phyloP scores from a whole-genome alignment of 805 yeast species.

The Nakazawaea ishiwadae region DNA sequence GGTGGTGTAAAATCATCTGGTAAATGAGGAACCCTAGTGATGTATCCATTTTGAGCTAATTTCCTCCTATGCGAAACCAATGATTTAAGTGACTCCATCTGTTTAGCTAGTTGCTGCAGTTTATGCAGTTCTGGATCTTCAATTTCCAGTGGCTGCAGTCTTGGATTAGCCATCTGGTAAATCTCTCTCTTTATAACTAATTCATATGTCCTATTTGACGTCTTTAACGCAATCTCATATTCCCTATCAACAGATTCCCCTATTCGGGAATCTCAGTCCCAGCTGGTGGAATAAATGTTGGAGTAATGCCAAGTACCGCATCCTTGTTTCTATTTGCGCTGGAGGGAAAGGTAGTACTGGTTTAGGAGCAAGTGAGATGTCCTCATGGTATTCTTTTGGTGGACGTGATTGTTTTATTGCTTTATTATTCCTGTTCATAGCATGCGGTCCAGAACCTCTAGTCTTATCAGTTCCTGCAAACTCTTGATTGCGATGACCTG shows the following conservation, averaged over 20 bases:
- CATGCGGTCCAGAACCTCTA: too few relatives aligned
- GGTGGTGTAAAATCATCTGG: constrained; percentile 4
- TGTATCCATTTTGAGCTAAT: constrained; percentile 4
- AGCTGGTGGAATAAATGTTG: constrained; percentile 25
- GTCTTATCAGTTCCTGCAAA: too few relatives aligned
- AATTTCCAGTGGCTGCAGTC: neutral
- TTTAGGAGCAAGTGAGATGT: too few relatives aligned
- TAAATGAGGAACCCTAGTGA: constrained; percentile 5
- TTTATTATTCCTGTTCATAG: too few relatives aligned
- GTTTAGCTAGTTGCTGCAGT: neutral
- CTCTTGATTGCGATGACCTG: too few relatives aligned
- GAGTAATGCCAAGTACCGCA: constrained; percentile 33
- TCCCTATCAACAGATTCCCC: constrained; percentile 48
- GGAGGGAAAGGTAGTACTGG: constrained; percentile 39
- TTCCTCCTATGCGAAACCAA: constrained; percentile 1
- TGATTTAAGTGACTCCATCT: neutral
- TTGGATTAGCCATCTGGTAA: constrained; percentile 3
- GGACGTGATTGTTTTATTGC: too few relatives aligned
- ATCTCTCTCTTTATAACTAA: constrained; percentile 6
- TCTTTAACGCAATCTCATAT: constrained; percentile 37
- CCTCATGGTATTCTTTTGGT: too few relatives aligned
- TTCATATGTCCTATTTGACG: constrained; percentile 23
- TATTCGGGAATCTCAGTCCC: constrained; percentile 27
- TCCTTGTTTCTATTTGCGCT: constrained; percentile 38
- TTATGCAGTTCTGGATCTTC: neutral